phyloP scores from a whole-genome alignment of 495 filamentous ascomycete genomes.

The Xanthoparmelia taractica region DNA sequence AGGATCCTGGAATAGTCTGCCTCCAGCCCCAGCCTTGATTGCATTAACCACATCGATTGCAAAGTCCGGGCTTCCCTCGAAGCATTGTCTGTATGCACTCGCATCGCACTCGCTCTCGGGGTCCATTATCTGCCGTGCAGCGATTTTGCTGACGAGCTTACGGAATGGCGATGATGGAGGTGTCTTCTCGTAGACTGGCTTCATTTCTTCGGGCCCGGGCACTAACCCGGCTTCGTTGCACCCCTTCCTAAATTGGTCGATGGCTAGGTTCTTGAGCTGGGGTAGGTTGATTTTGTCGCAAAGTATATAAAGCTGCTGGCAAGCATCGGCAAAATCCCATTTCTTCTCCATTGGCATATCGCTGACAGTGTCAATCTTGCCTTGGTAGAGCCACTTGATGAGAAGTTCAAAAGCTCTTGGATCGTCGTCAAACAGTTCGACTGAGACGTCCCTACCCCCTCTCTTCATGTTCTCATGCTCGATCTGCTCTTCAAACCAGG shows the following conservation, averaged over 20 bases:
- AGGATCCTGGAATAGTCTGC: slow-evolving; percentile 41
- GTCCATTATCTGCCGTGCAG: slow-evolving; percentile 46
- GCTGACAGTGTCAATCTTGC: slow-evolving; percentile 39
- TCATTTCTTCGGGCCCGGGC: slow-evolving; percentile 43
- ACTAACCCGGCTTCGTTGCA: slow-evolving; percentile 38
- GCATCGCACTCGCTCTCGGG: slow-evolving; percentile 39
- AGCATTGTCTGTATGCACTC: slow-evolving; percentile 36
- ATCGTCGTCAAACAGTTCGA: slow-evolving; percentile 38
- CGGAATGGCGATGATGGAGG: slow-evolving; percentile 36
- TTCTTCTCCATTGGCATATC: slow-evolving; percentile 36
- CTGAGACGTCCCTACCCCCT: slow-evolving; percentile 14
- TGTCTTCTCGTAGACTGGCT: slow-evolving; percentile 38
- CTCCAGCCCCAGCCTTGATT: slow-evolving; percentile 38
- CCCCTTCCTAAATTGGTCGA: slow-evolving; percentile 42
- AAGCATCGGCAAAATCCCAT: slow-evolving; percentile 43
- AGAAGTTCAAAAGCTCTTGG: slow-evolving; percentile 42
- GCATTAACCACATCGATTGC: slow-evolving; percentile 42
- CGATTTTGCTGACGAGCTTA: slow-evolving; percentile 40
- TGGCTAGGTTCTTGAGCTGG: slow-evolving; percentile 41
- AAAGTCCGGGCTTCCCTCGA: slow-evolving; percentile 40
- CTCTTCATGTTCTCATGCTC: slow-evolving; percentile 27
- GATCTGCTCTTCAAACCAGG: slow-evolving; percentile 36
- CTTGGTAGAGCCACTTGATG: slow-evolving; percentile 47
- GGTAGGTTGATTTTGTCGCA: slow-evolving; percentile 42
- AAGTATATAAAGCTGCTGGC: slow-evolving; percentile 42